Evolutionary conservation across 805 yeast genomes (phyloP).

Genomic region (Candida xyloterini): DNA sequence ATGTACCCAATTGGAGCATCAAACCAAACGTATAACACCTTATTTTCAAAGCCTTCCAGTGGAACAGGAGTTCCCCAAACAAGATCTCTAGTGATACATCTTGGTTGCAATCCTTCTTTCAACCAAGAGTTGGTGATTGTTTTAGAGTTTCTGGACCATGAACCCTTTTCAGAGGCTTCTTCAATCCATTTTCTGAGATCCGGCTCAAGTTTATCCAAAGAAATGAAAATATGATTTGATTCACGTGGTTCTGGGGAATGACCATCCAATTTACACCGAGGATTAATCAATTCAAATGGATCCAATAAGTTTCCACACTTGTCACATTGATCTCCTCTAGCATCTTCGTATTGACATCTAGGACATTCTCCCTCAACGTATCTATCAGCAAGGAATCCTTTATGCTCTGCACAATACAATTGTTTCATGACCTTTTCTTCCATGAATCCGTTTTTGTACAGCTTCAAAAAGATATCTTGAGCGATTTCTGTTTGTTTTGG

Average conservation of each 20-base stretch:
- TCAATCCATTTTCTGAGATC: constrained; percentile 70
- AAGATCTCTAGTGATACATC: constrained; percentile 96
- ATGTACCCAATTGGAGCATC: constrained; percentile 98
- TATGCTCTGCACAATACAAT: constrained; percentile 85
- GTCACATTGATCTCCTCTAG: constrained; percentile 99
- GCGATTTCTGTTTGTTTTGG: constrained; percentile 89
- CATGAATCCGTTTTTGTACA: constrained; percentile 71
- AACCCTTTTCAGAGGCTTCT: constrained; percentile 64
- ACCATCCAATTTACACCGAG: constrained; percentile 91
- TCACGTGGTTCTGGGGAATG: constrained; percentile 75
- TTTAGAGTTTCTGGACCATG: constrained; percentile 89
- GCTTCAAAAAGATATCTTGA: constrained; percentile 81
- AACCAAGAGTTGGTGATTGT: constrained; percentile 92
- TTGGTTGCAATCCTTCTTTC: constrained; percentile 86
- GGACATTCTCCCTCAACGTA: constrained; percentile 98
- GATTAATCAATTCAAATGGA: constrained; percentile 90
- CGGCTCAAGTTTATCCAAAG: constrained; percentile 80
- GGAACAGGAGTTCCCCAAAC: constrained; percentile 99
- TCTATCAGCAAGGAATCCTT: constrained; percentile 92
- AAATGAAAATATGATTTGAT: constrained; percentile 82
- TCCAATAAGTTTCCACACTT: constrained; percentile 86
- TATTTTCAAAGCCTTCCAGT: constrained; percentile 74
- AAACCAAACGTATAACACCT: constrained; percentile 97
- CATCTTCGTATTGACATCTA: constrained; percentile 90
- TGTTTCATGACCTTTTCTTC: constrained; percentile 89